A percentile compares a stretch with the other conserved stretches of the same genome.
These are phyloP conservation scores for Rosa lucieae DNA, from an alignment of 306 rosid species.

Conservation along the genomic window DNA sequence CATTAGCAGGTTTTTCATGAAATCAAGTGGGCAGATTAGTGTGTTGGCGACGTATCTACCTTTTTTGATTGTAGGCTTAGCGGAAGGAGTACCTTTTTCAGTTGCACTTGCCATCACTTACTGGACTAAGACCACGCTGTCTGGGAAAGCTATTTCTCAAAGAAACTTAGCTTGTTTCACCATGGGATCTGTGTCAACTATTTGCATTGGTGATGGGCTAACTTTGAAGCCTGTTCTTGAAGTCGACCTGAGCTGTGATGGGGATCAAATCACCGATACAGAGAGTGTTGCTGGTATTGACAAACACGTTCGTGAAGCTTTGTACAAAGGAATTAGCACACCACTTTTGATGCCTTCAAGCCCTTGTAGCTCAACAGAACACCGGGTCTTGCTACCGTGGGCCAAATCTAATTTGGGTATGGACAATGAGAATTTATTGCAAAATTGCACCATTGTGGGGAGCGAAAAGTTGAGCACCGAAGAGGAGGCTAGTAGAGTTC, in stretches of 20 bases:
- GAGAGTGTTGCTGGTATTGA: background rate
- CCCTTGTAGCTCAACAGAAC: background rate
- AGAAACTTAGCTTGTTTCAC: slow-evolving; percentile 4
- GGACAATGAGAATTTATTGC: background rate
- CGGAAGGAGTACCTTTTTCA: slow-evolving; percentile 18
- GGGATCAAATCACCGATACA: background rate
- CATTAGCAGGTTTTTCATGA: background rate
- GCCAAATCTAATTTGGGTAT: slow-evolving; percentile 15
- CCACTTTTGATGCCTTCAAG: background rate
- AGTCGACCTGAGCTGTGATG: background rate
- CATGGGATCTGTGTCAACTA: slow-evolving; percentile 13
- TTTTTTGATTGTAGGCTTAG: slow-evolving; percentile 14
- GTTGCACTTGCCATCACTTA: background rate
- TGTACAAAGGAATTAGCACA: slow-evolving; percentile 7
- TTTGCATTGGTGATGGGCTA: slow-evolving; percentile 11
- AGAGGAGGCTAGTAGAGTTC: slow-evolving; percentile 21
- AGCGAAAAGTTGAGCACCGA: background rate
- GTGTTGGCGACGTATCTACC: slow-evolving; percentile 7
- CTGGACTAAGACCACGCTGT: slow-evolving; percentile 12
- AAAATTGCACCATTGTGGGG: background rate
- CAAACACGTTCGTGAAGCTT: slow-evolving; percentile 4
- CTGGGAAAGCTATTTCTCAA: slow-evolving; percentile 5
- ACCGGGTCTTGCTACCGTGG: slow-evolving; percentile 14
- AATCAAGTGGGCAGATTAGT: slow-evolving; percentile 2
- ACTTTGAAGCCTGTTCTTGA: background rate